Conservation (phyloP, 352 stramenopile genomes). For the Plasmopara halstedii region DNA sequence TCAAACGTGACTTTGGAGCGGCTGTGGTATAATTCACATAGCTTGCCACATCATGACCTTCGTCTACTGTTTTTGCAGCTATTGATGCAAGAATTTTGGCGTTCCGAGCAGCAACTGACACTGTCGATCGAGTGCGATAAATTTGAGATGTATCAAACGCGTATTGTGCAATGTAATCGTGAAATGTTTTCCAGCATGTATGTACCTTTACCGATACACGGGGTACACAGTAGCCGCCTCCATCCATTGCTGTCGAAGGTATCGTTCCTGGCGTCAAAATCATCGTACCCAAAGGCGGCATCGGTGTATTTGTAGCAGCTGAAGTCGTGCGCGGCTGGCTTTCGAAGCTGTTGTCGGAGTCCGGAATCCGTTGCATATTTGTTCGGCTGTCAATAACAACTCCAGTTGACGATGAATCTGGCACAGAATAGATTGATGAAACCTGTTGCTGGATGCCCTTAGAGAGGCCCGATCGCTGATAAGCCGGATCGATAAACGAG, state of each 20-base stretch:
- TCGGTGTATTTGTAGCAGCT: no score
- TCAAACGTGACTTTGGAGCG: conserved; percentile 24
- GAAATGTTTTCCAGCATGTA: conserved; percentile 50
- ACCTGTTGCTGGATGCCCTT: conserved; percentile 12
- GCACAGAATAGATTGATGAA: conserved; percentile 9
- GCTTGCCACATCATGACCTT: conserved; percentile 20
- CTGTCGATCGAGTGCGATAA: conserved; percentile 68
- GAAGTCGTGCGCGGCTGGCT: conserved; percentile 5
- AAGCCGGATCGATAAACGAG: conserved; percentile 16
- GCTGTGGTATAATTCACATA: conserved; percentile 28
- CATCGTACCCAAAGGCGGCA: conserved; percentile 15
- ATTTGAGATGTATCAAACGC: conserved; percentile 47
- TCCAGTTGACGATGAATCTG: conserved; percentile 4
- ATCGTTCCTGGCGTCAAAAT: conserved; percentile 28
- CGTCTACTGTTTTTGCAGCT: conserved; percentile 13
- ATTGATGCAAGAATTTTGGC: conserved; percentile 27
- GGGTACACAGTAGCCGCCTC: conserved; percentile 23
- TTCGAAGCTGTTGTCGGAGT: conserved; percentile 5
- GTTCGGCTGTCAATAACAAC: background rate
- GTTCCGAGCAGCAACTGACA: conserved; percentile 54
- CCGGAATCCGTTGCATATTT: conserved; percentile 6
- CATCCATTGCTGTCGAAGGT: conserved; percentile 20
- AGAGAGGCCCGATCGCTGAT: conserved; percentile 12
- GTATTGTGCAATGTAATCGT: conserved; percentile 50
- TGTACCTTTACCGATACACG: conserved; percentile 40